phyloP scores from a whole-genome alignment of 768 basidiomycete species.

The Erythrobasidium yunnanense region DNA sequence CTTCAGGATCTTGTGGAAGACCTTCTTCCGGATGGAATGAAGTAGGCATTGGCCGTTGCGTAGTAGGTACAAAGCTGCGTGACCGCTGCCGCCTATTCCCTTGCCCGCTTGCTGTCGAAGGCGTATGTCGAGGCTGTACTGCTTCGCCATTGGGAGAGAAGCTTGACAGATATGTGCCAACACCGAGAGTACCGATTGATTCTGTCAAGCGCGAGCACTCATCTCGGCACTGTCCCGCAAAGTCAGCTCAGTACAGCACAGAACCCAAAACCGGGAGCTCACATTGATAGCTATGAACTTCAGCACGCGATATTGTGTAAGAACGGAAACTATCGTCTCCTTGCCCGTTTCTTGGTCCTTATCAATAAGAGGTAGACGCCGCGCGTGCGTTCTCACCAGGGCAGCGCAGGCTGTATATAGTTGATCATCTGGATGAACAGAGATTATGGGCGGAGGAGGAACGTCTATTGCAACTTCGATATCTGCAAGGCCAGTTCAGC shows the following conservation, averaged over 20 bases:
- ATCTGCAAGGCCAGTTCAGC: conserved; percentile 48
- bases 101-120: conserved; percentile 4
- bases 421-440: conserved; percentile 74
- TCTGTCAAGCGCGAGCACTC: conserved; percentile 72
- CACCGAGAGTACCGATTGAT: conserved; percentile 71
- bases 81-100: conserved; percentile 1
- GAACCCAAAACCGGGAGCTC: too few species aligned
- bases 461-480: conserved; percentile 89
- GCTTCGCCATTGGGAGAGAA: conserved; percentile 43
- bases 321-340: conserved; percentile 85
- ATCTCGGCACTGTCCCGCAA: conserved; percentile 54
- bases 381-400: conserved; percentile 88
- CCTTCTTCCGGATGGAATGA: conserved; percentile 13
- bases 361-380: conserved; percentile 85
- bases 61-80: neutral
- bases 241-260: too few species aligned
- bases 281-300: conserved; percentile 98
- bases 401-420: conserved; percentile 81
- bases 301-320: conserved; percentile 94
- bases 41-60: neutral
- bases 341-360: conserved; percentile 85
- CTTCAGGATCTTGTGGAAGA: conserved; percentile 2
- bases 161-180: conserved; percentile 72
- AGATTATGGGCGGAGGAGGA: conserved; percentile 76
- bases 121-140: neutral